phyloP scores from a whole-genome alignment of 352 stramenopile species.

The Pythium apleroticum region DNA sequence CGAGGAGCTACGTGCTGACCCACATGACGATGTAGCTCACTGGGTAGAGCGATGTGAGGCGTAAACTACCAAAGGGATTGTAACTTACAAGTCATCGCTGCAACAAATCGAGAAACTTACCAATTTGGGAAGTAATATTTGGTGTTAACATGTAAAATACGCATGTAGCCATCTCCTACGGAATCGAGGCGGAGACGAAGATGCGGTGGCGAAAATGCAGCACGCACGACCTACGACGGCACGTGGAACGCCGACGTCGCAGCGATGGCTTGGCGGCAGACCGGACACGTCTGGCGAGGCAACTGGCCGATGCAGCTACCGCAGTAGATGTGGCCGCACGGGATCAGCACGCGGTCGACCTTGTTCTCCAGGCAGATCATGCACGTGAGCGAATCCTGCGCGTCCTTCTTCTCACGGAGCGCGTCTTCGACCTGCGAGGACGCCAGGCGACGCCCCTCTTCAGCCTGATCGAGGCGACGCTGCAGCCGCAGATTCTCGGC shows the following conservation, averaged over 20 bases:
- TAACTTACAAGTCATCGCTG: background rate
- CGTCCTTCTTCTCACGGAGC: conserved; percentile 73
- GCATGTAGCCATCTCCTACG: background rate
- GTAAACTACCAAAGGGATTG: no score
- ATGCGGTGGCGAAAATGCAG: background rate
- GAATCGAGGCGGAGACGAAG: background rate
- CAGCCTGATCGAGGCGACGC: conserved; percentile 55
- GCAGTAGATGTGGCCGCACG: conserved; percentile 86
- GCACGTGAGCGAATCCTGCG: conserved; percentile 71
- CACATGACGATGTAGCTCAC: background rate
- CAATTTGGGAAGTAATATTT: background rate
- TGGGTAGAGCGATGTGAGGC: background rate
- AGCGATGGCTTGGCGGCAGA: conserved; percentile 64
- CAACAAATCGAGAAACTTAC: background rate
- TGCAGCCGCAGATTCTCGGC: conserved; percentile 64
- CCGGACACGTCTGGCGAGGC: conserved; percentile 60
- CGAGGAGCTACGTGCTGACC: background rate
- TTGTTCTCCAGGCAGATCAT: conserved; percentile 81
- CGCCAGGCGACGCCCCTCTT: conserved; percentile 59
- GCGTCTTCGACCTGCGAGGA: conserved; percentile 63
- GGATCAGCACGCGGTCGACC: conserved; percentile 79
- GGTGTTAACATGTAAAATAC: conserved; percentile 3
- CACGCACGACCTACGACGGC: conserved; percentile 41
- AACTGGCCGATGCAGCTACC: conserved; percentile 58
- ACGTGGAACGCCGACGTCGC: conserved; percentile 69